Evolutionary conservation across 306 rosid genomes (phyloP).

Genomic region (Aeschynomene evenia): DNA sequence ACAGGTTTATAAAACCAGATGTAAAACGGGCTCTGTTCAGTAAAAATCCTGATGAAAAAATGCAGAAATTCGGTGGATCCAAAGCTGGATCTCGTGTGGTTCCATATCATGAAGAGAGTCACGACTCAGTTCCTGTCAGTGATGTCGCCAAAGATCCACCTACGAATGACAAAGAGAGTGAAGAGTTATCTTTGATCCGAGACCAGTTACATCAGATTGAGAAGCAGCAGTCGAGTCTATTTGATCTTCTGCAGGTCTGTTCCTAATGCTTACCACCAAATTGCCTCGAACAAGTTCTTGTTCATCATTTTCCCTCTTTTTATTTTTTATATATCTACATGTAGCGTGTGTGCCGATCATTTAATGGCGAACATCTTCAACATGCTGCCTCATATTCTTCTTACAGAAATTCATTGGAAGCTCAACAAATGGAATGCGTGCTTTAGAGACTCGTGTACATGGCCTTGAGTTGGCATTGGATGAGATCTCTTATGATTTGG

Average conservation of each 20-base stretch:
- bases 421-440: constrained; percentile 90
- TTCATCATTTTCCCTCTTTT: constrained; percentile 8
- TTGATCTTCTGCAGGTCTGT: constrained; percentile 90
- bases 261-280: constrained; percentile 22
- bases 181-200: constrained; percentile 74
- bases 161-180: constrained; percentile 58
- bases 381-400: constrained; percentile 14
- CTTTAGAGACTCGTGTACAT: constrained; percentile 93
- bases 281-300: constrained; percentile 2
- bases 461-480: constrained; percentile 92
- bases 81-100: constrained; percentile 83
- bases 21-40: constrained; percentile 49
- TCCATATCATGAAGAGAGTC: constrained; percentile 69
- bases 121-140: constrained; percentile 46
- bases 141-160: constrained; percentile 45
- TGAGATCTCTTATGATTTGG: constrained; percentile 90
- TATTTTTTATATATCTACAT: not conserved
- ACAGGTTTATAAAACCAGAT: constrained; percentile 51
- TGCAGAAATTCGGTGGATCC: constrained; percentile 49
- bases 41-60: constrained; percentile 54
- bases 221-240: constrained; percentile 87
- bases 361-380: constrained; percentile 30
- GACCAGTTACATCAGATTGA: constrained; percentile 86
- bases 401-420: constrained; percentile 85
- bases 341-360: constrained; percentile 16